These are phyloP conservation scores for Phytophthora lateralis DNA, from an alignment of 352 stramenopile genomes.

Conservation along the genomic window DNA sequence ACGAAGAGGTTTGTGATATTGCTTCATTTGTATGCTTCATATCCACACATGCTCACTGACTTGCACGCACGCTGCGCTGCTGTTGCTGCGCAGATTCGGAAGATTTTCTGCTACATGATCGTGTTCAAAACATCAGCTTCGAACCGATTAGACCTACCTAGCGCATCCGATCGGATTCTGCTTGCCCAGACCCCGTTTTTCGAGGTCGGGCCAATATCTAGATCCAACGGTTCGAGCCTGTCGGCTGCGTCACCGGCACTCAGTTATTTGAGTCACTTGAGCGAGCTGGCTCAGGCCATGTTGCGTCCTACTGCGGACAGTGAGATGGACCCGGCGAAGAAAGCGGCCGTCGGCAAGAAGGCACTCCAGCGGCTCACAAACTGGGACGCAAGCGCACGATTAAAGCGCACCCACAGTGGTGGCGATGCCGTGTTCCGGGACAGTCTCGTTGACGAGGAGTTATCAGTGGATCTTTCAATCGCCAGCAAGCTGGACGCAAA, in stretches of 20 bases:
- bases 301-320: conserved; percentile 43
- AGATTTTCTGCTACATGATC: conserved; percentile 87
- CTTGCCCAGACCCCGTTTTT: conserved; percentile 80
- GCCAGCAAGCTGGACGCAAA: conserved; percentile 84
- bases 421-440: conserved; percentile 72
- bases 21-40: background rate
- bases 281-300: conserved; percentile 74
- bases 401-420: conserved; percentile 45
- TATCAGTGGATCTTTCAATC: conserved; percentile 84
- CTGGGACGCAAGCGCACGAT: conserved; percentile 67
- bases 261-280: conserved; percentile 76
- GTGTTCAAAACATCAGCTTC: conserved; percentile 84
- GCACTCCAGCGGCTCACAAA: conserved; percentile 62
- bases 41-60: conserved; percentile 2
- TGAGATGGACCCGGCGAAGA: conserved; percentile 51
- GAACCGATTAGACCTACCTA: conserved; percentile 78
- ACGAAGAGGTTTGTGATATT: conserved; percentile 70
- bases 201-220: conserved; percentile 30
- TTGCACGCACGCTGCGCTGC: conserved; percentile 1
- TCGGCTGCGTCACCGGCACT: conserved; percentile 43
- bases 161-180: conserved; percentile 73
- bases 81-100: conserved; percentile 58
- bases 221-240: conserved; percentile 19
- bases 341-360: conserved; percentile 47
- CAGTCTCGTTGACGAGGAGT: conserved; percentile 76